phyloP scores from a whole-genome alignment of 2,329 filamentous ascomycete species.

The Podosphaera aphanis region DNA sequence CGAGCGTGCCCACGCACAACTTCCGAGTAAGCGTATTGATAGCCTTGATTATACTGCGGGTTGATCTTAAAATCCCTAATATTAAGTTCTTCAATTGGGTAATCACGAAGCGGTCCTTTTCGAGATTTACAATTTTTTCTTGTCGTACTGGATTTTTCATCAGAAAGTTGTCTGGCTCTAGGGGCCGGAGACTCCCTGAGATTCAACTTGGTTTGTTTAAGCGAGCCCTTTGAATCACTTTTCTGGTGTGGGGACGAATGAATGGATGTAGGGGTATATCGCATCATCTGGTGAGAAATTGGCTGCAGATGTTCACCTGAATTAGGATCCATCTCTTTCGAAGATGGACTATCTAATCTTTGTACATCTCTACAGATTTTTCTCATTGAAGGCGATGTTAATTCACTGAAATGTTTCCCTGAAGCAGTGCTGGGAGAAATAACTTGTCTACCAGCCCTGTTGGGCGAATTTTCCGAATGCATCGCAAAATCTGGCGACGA shows the following conservation, averaged over 20 bases:
- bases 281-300: not conserved
- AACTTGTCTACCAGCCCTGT: not conserved
- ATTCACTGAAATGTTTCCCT: not conserved
- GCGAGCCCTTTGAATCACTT: not conserved
- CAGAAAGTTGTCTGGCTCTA: not conserved
- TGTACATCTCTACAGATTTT: not conserved
- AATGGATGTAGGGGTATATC: not conserved
- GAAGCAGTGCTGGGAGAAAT: not conserved
- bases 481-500: not conserved
- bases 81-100: constrained; percentile 19
- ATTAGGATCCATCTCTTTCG: not conserved
- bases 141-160: not conserved
- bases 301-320: not conserved
- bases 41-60: constrained; percentile 31
- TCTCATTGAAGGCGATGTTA: not conserved
- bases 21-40: constrained; percentile 34
- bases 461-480: not conserved
- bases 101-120: constrained; percentile 18
- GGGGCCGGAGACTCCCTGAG: not conserved
- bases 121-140: constrained; percentile 2
- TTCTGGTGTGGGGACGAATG: not conserved
- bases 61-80: constrained; percentile 42
- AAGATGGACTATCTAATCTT: not conserved
- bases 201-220: not conserved
- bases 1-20: constrained; percentile 35